A percentile compares a stretch with the other conserved stretches of the same genome.
These are phyloP conservation scores for Hypoxylon perforatum DNA, from an alignment of 495 filamentous ascomycete genomes.

Conservation along the genomic window DNA sequence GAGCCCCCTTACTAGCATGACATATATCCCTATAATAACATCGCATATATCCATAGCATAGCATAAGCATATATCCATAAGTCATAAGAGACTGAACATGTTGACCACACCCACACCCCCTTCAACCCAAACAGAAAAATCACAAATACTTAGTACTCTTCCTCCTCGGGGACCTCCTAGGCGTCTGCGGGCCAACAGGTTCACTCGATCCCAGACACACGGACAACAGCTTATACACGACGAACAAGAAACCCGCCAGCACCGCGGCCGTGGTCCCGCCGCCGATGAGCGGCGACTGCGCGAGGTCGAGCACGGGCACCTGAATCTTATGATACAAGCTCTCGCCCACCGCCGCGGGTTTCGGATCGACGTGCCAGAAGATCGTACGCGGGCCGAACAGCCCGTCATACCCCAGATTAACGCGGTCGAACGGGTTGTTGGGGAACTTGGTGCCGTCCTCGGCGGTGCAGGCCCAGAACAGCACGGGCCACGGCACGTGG, in stretches of 20 bases:
- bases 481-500: conserved; percentile 74
- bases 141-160: conserved; percentile 36
- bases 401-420: conserved; percentile 86
- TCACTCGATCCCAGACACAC: conserved; percentile 51
- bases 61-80: too few species aligned
- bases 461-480: conserved; percentile 92
- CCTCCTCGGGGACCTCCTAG: conserved; percentile 33
- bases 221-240: conserved; percentile 71
- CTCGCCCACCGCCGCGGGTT: conserved; percentile 47
- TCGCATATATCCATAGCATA: too few species aligned
- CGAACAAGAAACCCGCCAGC: conserved; percentile 77
- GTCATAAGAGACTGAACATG: too few species aligned
- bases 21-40: too few species aligned
- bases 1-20: conserved; percentile 5
- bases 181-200: conserved; percentile 18
- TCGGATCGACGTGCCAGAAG: conserved; percentile 86
- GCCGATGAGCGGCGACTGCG: conserved; percentile 68
- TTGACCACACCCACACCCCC: too few species aligned
- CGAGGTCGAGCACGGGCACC: conserved; percentile 81
- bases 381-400: conserved; percentile 82
- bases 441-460: conserved; percentile 79
- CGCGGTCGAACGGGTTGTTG: conserved; percentile 86
- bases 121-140: not conserved
- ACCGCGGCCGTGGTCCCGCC: conserved; percentile 76
- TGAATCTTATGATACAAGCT: conserved; percentile 67